A percentile compares a stretch with the other conserved stretches of the same genome.
phyloP scores from a whole-genome alignment of 108 stramenopile species.

The Skeletonema marinoi region DNA sequence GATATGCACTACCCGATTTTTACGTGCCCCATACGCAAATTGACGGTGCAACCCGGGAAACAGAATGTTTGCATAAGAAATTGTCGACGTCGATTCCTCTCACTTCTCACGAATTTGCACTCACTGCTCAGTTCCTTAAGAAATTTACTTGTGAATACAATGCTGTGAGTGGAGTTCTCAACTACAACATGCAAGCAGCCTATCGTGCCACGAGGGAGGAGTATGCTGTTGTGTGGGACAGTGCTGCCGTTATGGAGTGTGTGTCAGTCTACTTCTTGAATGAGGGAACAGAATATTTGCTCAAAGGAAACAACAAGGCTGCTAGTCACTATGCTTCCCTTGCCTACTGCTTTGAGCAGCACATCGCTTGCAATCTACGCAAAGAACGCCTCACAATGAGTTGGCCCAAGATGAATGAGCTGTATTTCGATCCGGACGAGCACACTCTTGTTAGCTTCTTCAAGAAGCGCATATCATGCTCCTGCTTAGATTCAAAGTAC shows the following conservation, averaged over 20 bases:
- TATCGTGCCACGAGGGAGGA: neutral
- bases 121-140: neutral
- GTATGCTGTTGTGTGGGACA: neutral
- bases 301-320: neutral
- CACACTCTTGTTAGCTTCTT: slow-evolving; percentile 3
- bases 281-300: neutral
- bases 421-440: neutral
- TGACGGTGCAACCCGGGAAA: neutral
- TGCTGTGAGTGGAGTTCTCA: neutral
- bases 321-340: neutral
- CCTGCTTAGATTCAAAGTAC: slow-evolving; percentile 2
- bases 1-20: neutral
- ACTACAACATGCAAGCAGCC: neutral
- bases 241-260: neutral
- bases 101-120: too few species aligned
- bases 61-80: too few species aligned
- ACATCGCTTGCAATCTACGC: neutral
- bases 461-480: slow-evolving; percentile 13
- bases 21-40: neutral
- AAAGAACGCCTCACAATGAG: neutral
- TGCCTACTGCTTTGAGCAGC: neutral
- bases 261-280: neutral
- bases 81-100: too few species aligned
- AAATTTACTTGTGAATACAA: neutral
- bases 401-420: neutral